Conservation (phyloP, 2,329 filamentous ascomycete genomes). For the Phyllosticta ampelicida region DNA sequence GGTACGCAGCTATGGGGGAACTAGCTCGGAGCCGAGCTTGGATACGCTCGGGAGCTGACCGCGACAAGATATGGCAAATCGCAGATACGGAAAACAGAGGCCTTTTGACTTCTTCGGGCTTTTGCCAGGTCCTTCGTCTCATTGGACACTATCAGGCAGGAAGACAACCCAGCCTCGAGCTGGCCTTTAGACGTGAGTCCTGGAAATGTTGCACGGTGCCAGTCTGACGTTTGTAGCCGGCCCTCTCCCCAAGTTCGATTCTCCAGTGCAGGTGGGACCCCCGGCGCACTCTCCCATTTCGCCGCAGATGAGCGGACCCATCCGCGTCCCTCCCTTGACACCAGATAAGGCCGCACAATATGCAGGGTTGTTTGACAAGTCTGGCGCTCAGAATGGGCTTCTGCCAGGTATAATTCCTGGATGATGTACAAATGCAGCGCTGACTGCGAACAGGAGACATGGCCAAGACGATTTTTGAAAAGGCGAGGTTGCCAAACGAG, state of each 20-base stretch:
- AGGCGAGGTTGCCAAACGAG: slow-evolving; percentile 81
- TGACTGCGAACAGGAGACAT: slow-evolving; percentile 51
- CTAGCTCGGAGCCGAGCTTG: not conserved
- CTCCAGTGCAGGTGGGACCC: slow-evolving; percentile 41
- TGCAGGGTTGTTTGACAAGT: slow-evolving; percentile 79
- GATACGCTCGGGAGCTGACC: slow-evolving; percentile 8
- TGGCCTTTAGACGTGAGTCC: slow-evolving; percentile 63
- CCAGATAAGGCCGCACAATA: slow-evolving; percentile 88
- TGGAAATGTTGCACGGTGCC: not conserved
- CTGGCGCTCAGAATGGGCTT: slow-evolving; percentile 63
- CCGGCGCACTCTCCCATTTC: slow-evolving; percentile 40
- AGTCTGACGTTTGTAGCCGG: slow-evolving; percentile 40
- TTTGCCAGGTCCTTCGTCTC: slow-evolving; percentile 82
- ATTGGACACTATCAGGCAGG: slow-evolving; percentile 93
- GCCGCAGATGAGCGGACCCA: slow-evolving; percentile 41
- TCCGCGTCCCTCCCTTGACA: slow-evolving; percentile 79
- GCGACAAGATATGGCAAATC: slow-evolving; percentile 86
- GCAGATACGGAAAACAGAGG: slow-evolving; percentile 94
- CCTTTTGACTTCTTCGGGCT: slow-evolving; percentile 83
- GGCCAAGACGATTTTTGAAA: slow-evolving; percentile 91
- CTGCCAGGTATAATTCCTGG: slow-evolving; percentile 47
- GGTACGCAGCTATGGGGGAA: slow-evolving; percentile 21
- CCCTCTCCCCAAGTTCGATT: slow-evolving; percentile 88
- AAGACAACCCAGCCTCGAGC: slow-evolving; percentile 65
- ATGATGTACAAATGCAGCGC: not conserved